phyloP scores from a whole-genome alignment of 2,329 filamentous ascomycete genomes.

The Alternaria ventricosa region DNA sequence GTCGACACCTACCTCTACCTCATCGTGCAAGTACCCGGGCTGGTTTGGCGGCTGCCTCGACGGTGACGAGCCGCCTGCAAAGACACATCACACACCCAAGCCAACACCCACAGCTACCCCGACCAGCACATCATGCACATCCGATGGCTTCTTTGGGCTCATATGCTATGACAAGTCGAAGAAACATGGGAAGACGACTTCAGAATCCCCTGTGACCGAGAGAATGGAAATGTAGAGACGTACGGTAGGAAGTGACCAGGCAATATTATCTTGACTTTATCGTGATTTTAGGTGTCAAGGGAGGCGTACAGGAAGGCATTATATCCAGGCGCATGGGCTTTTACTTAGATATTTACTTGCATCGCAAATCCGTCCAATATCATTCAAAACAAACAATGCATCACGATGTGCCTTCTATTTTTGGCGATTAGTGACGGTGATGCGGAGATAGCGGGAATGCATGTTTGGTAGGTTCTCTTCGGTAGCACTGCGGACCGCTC shows the following conservation, averaged over 20 bases:
- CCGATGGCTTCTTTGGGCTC: constrained; percentile 40
- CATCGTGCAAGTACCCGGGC: constrained; percentile 53
- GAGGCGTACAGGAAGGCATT: constrained; percentile 9
- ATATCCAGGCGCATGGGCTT: constrained; percentile 13
- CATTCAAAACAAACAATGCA: background rate
- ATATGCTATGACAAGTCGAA: constrained; percentile 37
- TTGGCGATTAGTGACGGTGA: background rate
- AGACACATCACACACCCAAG: constrained; percentile 20
- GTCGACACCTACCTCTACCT: constrained; percentile 42
- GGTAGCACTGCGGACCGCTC: background rate
- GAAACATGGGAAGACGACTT: constrained; percentile 16
- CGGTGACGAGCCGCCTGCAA: constrained; percentile 52
- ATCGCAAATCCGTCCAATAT: background rate
- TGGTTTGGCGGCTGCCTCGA: constrained; percentile 60
- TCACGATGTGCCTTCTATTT: background rate
- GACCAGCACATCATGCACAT: constrained; percentile 28
- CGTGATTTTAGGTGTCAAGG: background rate
- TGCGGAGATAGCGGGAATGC: constrained; percentile 1
- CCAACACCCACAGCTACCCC: constrained; percentile 22
- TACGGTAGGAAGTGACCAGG: background rate
- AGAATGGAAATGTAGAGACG: constrained; percentile 34
- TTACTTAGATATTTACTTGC: background rate
- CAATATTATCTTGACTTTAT: background rate
- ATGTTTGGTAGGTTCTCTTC: background rate
- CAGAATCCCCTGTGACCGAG: constrained; percentile 16